Conservation (phyloP, 2,329 filamentous ascomycete genomes). For the Xylaria sp. region DNA sequence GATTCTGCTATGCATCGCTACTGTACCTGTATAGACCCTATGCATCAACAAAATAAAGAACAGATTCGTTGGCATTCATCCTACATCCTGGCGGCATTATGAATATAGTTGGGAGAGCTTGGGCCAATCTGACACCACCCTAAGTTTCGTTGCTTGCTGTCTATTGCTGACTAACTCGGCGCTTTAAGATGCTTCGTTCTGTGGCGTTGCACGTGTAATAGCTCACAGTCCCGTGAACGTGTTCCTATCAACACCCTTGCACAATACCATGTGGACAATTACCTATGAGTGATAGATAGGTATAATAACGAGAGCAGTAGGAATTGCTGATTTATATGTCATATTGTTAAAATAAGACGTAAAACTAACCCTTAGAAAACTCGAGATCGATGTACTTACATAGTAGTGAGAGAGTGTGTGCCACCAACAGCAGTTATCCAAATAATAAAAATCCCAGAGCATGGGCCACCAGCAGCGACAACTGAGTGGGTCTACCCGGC, state of each 20-base stretch:
- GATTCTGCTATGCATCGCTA: neutral
- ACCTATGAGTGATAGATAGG: neutral
- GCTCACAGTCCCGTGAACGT: constrained; percentile 10
- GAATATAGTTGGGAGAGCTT: neutral
- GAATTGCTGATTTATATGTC: neutral
- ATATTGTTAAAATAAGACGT: neutral
- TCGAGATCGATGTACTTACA: neutral
- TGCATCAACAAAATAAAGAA: neutral
- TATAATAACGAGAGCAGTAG: neutral
- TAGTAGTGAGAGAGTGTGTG: too few relatives aligned
- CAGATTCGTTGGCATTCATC: neutral
- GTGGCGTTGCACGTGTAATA: constrained; percentile 21
- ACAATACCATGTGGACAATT: neutral
- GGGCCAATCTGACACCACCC: neutral
- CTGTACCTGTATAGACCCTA: neutral
- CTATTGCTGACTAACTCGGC: neutral
- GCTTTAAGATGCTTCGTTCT: neutral
- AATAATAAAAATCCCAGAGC: constrained; percentile 18
- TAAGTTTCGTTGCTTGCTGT: neutral
- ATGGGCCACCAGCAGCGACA: constrained; percentile 31
- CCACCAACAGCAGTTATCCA: too few relatives aligned
- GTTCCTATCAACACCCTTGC: neutral
- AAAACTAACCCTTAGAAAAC: neutral
- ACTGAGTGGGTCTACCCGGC: neutral
- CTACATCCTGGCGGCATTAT: neutral